Evolutionary conservation across 2,329 filamentous ascomycete genomes (phyloP).

Genomic region (Sphaerulina populicola): DNA sequence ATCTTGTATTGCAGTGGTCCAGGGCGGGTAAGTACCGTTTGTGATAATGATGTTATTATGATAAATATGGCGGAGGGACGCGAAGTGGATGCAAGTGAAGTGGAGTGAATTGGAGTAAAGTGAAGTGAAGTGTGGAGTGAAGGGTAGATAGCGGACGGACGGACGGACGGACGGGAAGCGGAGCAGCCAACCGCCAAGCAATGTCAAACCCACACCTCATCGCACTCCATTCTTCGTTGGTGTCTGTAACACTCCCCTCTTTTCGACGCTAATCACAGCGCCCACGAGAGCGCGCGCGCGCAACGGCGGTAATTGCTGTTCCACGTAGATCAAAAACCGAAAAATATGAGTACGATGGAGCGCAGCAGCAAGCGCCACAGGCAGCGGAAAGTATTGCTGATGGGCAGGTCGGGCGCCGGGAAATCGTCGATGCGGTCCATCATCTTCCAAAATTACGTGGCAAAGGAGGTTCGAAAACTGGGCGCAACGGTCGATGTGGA

Average conservation of each 20-base stretch:
- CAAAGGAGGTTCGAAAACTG: conserved; percentile 83
- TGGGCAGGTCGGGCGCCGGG: conserved; percentile 92
- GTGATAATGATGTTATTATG: too few species aligned
- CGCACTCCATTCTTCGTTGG: background rate
- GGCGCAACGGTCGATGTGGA: conserved; percentile 98
- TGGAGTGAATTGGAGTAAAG: background rate
- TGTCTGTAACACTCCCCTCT: background rate
- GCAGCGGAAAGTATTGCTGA: conserved; percentile 48
- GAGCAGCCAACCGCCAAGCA: background rate
- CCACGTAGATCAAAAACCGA: too few species aligned
- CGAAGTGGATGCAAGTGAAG: background rate
- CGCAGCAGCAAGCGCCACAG: conserved; percentile 43
- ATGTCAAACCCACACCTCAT: background rate
- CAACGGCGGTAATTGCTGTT: background rate
- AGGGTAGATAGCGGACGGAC: too few species aligned
- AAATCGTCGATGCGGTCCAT: conserved; percentile 98
- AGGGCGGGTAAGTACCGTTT: background rate
- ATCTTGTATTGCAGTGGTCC: too few species aligned
- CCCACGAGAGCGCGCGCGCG: background rate
- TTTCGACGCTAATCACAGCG: background rate
- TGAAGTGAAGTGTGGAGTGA: background rate
- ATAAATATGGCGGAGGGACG: too few species aligned
- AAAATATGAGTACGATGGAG: conserved; percentile 25
- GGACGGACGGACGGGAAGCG: background rate
- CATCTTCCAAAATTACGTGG: conserved; percentile 98